Evolutionary conservation across 257 asterid genomes (phyloP), one percentile per base, ranked within the genome.

Genomic region (Solanum appendiculatum): DNA sequence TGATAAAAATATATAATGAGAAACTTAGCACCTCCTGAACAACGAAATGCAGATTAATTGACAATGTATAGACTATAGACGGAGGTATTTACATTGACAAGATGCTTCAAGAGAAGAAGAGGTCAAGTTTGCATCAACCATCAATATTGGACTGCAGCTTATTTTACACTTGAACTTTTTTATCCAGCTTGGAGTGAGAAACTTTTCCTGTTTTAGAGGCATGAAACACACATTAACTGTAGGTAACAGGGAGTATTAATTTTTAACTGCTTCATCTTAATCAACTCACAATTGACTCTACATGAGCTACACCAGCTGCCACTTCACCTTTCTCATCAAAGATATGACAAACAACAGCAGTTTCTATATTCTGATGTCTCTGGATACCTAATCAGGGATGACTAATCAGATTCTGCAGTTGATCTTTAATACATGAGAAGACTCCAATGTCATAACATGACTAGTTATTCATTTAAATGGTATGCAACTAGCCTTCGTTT

Each of bases 71-170:
- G 85, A 80, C 9, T 14, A 80, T 29, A 80, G 85, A 80, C 9
- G 42, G 37, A 46, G 66, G 66, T 9, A 46, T 46, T 80, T 93
- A 97, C 99, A 82, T 89, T 40, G 92, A 86, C 98, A 95, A 84
- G 96, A 93, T 64, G 94, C 94, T 83, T 93, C 56, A 87, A 97
- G 94, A 87, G 96, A 92, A 51, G 92, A 86, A 89, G 93, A 90
- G 84, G 93, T 94, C 88, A 97, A 91, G 88, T 97, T 97, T 90
- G 99, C 99, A 92, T 97, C 99, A 81, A 94, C 91, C 95, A 95
- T 91, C 90, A 97, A 83, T 37, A 94, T 68, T 46, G 99, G 98
- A 86, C 98, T 93, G 75, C 93, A 89, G 88, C 86, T 36, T 64
- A 97, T 88, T 73, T 92, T 90, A 88, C 66, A 70, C 90, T 91